Conservation (phyloP, 129 eudicot genomes). For the Chrysanthemum makinoi region DNA sequence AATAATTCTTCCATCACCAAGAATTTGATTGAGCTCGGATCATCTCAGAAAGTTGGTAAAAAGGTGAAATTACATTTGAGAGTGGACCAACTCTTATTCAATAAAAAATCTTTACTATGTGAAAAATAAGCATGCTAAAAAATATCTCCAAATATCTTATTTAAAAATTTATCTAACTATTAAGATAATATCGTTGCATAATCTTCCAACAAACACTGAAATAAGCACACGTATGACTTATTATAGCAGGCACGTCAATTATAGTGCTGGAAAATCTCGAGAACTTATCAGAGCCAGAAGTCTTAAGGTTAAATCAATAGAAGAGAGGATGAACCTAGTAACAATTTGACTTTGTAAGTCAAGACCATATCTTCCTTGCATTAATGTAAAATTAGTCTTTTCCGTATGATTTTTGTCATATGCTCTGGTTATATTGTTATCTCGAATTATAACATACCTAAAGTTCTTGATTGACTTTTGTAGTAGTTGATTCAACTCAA, state of each 20-base stretch:
- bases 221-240: neutral
- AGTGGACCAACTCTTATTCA: too few relatives aligned
- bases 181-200: too few relatives aligned
- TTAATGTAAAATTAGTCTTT: conserved; percentile 2
- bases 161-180: too few relatives aligned
- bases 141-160: too few relatives aligned
- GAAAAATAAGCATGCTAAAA: too few relatives aligned
- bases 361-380: conserved; percentile 1
- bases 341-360: neutral
- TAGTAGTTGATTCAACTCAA: neutral
- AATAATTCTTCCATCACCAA: too few relatives aligned
- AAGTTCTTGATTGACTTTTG: conserved; percentile 13
- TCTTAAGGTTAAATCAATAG: too few relatives aligned
- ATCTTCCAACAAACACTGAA: neutral
- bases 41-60: too few relatives aligned
- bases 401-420: neutral
- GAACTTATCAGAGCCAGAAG: neutral
- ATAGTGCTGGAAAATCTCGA: conserved; percentile 1
- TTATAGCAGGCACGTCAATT: neutral
- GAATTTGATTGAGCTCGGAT: too few relatives aligned
- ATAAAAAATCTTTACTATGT: too few relatives aligned
- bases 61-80: too few relatives aligned
- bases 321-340: too few relatives aligned
- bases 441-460: conserved; percentile 8
- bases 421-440: conserved; percentile 7